Evolutionary conservation across 768 basidiomycete genomes (phyloP).

Genomic region (Daedaleopsis nitida): DNA sequence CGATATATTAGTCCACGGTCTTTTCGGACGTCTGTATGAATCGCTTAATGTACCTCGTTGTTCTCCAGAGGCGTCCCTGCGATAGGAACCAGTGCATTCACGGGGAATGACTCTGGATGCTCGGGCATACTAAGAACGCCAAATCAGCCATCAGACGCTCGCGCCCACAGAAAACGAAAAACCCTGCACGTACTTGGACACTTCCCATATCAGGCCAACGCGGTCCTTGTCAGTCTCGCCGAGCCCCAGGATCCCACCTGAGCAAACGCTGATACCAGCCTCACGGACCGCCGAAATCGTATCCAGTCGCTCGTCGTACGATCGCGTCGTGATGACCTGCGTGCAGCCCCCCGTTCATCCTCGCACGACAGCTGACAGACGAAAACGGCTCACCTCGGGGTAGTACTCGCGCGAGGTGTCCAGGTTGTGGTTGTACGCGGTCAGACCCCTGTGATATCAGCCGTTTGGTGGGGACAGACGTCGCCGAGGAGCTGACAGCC

Average conservation of each 20-base stretch:
- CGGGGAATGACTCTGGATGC: constrained; percentile 98
- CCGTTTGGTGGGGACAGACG: constrained; percentile 9
- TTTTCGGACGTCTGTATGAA: background rate
- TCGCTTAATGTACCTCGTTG: constrained; percentile 65
- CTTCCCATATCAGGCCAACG: constrained; percentile 92
- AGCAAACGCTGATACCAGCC: constrained; percentile 96
- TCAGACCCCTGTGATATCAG: constrained; percentile 65
- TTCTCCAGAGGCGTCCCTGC: constrained; percentile 90
- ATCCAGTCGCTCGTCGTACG: constrained; percentile 89
- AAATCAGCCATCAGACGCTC: constrained; percentile 5
- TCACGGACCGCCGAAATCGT: constrained; percentile 91
- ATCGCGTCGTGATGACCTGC: constrained; percentile 93
- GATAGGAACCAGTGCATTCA: constrained; percentile 96
- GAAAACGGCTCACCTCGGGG: constrained; percentile 62
- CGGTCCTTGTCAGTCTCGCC: constrained; percentile 91
- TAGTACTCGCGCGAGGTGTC: constrained; percentile 98
- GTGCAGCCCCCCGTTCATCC: constrained; percentile 6
- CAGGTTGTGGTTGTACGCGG: constrained; percentile 98
- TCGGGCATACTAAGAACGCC: constrained; percentile 71
- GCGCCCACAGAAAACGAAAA: constrained; percentile 8
- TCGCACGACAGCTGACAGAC: constrained; percentile 1
- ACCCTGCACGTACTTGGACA: constrained; percentile 70
- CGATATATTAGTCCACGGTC: background rate
- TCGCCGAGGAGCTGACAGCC: background rate
- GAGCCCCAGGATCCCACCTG: constrained; percentile 92